A percentile compares a stretch with the other conserved stretches of the same genome.
phyloP scores from a whole-genome alignment of 495 filamentous ascomycete species.

The Pseudotulostoma volvatum region DNA sequence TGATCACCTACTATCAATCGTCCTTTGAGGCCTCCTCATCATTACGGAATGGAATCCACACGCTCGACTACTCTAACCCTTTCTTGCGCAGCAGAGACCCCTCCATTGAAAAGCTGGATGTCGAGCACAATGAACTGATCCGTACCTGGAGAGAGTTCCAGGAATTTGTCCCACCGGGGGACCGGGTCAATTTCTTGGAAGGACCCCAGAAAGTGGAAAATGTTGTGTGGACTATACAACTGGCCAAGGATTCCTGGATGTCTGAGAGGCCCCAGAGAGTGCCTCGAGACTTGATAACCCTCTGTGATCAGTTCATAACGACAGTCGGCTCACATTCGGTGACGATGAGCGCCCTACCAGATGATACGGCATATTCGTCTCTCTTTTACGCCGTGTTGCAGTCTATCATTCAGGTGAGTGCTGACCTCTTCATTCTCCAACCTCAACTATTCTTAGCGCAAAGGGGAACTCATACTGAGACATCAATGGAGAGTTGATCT shows the following conservation, averaged over 20 bases:
- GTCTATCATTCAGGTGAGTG: conserved; percentile 27
- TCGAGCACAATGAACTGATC: conserved; percentile 29
- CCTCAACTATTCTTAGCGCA: no score
- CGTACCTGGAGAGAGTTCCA: conserved; percentile 29
- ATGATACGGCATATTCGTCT: conserved; percentile 21
- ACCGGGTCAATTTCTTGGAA: conserved; percentile 19
- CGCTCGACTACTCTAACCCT: neutral
- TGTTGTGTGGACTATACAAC: conserved; percentile 17
- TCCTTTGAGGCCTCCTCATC: neutral
- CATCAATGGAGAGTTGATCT: no score
- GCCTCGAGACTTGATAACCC: conserved; percentile 15
- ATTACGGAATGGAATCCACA: neutral
- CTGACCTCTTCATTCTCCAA: neutral
- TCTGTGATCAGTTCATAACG: conserved; percentile 21
- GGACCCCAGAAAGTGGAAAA: conserved; percentile 18
- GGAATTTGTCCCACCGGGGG: conserved; percentile 16
- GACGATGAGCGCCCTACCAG: conserved; percentile 22
- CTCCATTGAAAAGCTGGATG: conserved; percentile 24
- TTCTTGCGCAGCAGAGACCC: conserved; percentile 11
- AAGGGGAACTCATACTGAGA: no score
- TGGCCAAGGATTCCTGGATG: conserved; percentile 18
- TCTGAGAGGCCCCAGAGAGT: conserved; percentile 16
- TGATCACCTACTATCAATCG: neutral
- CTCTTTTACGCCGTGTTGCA: conserved; percentile 31
- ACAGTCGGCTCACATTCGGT: conserved; percentile 22